These are phyloP conservation scores for Paramecium tetraurelia DNA, from an alignment of 73 alveolate species.

Conservation along the genomic window DNA sequence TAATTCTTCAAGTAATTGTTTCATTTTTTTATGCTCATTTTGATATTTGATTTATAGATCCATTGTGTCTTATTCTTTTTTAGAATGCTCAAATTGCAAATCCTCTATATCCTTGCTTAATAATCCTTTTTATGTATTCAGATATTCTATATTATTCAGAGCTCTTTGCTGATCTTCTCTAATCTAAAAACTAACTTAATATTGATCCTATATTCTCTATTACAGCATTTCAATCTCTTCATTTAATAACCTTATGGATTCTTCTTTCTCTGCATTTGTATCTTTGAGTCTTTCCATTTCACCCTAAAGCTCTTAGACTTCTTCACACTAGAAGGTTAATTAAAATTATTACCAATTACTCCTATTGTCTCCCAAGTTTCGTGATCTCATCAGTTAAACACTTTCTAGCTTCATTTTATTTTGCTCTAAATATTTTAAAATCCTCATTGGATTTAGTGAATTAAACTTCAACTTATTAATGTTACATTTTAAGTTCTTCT, in stretches of 20 bases:
- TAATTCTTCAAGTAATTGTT: not conserved
- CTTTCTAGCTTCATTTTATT: not conserved
- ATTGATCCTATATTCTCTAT: slow-evolving; percentile 9
- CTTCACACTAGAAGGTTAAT: not conserved
- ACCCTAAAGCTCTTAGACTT: not conserved
- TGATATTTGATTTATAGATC: not conserved
- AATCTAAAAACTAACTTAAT: slow-evolving; percentile 23
- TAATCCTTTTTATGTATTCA: not conserved
- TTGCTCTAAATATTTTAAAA: not conserved
- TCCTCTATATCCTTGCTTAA: not conserved
- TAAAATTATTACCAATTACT: not conserved
- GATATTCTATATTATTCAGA: not conserved
- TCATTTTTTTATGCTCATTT: not conserved
- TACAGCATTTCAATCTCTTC: slow-evolving; percentile 42
- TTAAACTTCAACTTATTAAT: not conserved
- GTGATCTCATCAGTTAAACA: not conserved
- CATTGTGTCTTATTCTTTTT: not conserved
- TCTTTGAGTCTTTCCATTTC: not conserved
- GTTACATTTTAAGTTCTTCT: not conserved
- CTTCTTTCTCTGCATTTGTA: slow-evolving; percentile 43
- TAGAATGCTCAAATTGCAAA: not conserved
- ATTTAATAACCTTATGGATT: not conserved
- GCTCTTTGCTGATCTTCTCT: slow-evolving; percentile 8
- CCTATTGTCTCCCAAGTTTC: not conserved
- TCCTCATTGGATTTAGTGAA: slow-evolving; percentile 19